Base-by-base conservation (phyloP, 495 filamentous ascomycete genomes). In the Chaetomium fimeti region DNA sequence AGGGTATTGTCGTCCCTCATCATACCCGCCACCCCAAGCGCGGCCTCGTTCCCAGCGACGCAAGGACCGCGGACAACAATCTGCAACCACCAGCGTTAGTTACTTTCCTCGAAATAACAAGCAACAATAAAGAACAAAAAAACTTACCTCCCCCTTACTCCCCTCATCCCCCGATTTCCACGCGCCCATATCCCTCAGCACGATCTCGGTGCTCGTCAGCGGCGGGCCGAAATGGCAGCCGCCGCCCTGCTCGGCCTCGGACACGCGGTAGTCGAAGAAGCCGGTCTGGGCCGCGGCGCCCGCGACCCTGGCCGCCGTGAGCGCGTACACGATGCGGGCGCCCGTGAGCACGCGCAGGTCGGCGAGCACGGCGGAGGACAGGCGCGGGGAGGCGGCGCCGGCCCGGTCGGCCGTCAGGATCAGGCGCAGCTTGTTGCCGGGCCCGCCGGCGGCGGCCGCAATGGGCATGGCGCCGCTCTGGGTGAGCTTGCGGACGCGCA, bases 261-360 rank as follows among this genome's bases (percentile, higher is more conserved):
- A 77, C 20, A 87, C 81, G 47, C 93, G 79, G 72, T 99, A 98
- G 71, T 99, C 94, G 68, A 91, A 93, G 38, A 92, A 81, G 63
- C 89, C 85, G 13, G 91, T 94, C 76, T 98, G 93, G 3, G 85
- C 75, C 20, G 93, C 85, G 1, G 94, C 90, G 25, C 94, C 94
- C 5, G 92, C 93, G 25, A 97, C 88, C 32, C 84, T 83, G 9
- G 93, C 79, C 4, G 90, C 87, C 52, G 92, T 90, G 32, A 98
- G 81, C 0, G 91, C 92, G 76, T 97, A 97, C 24, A 95, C 82
- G 54, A 96, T 81, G 40, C 92, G 86, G 12, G 92, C 88, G 13
- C 89, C 85, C 9, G 89, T 93, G 75, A 89, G 91, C 18, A 91
- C 78, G 20, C 92, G 84, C 48, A 98, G 77, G 68, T 97, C 91